These are phyloP conservation scores for Magnolia changhungtana DNA, from an alignment of 164 flowering plant species.

Conservation along the genomic window DNA sequence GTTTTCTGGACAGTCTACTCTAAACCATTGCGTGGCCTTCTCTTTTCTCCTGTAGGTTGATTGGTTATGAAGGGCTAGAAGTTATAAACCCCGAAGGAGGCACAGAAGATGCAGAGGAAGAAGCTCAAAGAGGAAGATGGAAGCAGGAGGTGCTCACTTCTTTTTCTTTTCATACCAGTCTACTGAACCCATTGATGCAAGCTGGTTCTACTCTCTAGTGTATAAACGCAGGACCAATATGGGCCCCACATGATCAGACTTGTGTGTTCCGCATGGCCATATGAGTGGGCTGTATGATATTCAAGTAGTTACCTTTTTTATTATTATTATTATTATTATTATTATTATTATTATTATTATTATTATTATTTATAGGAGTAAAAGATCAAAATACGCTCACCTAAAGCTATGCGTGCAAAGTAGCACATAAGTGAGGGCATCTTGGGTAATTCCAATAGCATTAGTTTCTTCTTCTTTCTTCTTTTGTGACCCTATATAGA, in stretches of 20 bases:
- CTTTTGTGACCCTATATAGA: too few relatives aligned
- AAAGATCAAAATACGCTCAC: too few relatives aligned
- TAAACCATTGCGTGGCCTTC: neutral
- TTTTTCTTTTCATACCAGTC: neutral
- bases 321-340: too few relatives aligned
- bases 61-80: constrained; percentile 77
- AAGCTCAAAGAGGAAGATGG: constrained; percentile 86
- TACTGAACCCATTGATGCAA: neutral
- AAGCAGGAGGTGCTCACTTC: constrained; percentile 55
- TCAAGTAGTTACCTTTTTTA: too few relatives aligned
- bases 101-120: constrained; percentile 76
- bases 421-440: too few relatives aligned
- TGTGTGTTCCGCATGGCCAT: neutral
- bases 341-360: too few relatives aligned
- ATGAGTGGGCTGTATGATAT: neutral
- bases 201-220: neutral
- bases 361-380: too few relatives aligned
- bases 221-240: neutral
- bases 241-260: neutral
- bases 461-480: too few relatives aligned
- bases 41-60: constrained; percentile 33
- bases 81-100: constrained; percentile 90
- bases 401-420: too few relatives aligned
- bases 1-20: neutral
- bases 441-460: too few relatives aligned